Evolutionary conservation across 2,329 filamentous ascomycete genomes (phyloP).

Genomic region (Raffaelea deltoideospora): DNA sequence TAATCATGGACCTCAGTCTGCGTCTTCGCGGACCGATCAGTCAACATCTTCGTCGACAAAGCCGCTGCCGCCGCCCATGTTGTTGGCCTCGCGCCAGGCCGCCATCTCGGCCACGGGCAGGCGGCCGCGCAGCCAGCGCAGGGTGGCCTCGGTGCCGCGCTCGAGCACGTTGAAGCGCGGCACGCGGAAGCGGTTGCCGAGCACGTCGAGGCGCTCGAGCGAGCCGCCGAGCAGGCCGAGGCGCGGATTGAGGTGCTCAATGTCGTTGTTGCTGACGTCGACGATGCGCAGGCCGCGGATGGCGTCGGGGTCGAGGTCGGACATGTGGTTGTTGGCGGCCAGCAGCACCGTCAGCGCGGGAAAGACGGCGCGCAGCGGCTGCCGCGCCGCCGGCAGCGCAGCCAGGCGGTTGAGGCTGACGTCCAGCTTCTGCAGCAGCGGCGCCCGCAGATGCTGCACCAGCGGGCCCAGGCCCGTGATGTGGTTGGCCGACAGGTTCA

Average conservation of each 20-base stretch:
- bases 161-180: conserved; percentile 73
- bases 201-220: conserved; percentile 56
- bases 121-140: conserved; percentile 66
- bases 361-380: conserved; percentile 47
- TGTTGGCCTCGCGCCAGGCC: conserved; percentile 30
- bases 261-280: conserved; percentile 74
- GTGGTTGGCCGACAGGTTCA: conserved; percentile 62
- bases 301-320: conserved; percentile 55
- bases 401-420: conserved; percentile 70
- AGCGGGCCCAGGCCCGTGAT: conserved; percentile 57
- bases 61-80: not conserved
- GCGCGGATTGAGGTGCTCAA: conserved; percentile 64
- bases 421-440: conserved; percentile 61
- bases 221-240: conserved; percentile 60
- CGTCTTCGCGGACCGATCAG: no score
- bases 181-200: conserved; percentile 76
- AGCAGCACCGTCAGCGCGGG: conserved; percentile 57
- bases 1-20: no score
- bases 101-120: conserved; percentile 49
- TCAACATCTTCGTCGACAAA: conserved; percentile 6
- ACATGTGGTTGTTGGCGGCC: conserved; percentile 65
- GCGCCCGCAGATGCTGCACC: conserved; percentile 52
- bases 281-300: conserved; percentile 62
- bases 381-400: conserved; percentile 38
- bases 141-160: conserved; percentile 70